These are phyloP conservation scores for Dionaea muscipula DNA, from an alignment of 179 eudicot genomes.

Conservation along the genomic window DNA sequence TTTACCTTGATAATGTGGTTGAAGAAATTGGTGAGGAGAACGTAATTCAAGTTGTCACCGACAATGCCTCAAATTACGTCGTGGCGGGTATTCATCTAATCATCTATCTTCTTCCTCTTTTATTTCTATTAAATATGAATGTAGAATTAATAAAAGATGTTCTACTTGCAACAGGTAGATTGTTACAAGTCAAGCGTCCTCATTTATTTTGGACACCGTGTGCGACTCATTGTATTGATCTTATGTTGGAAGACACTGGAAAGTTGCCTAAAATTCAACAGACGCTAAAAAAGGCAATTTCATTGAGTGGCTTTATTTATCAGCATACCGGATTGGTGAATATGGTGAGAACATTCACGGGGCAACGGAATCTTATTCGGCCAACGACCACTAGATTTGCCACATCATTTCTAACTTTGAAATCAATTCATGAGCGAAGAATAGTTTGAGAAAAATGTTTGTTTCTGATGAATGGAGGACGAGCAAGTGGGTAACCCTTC, in stretches of 20 bases:
- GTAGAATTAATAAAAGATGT: not conserved
- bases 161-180: not conserved
- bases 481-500: too few species aligned
- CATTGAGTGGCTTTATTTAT: slow-evolving; percentile 5
- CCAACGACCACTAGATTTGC: slow-evolving; percentile 2
- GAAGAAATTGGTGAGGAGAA: slow-evolving; percentile 1
- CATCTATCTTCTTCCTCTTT: not conserved
- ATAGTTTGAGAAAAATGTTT: too few species aligned
- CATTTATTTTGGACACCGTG: slow-evolving; percentile 11
- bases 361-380: not conserved
- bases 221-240: slow-evolving; percentile 12
- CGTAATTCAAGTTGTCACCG: slow-evolving; percentile 6
- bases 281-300: slow-evolving; percentile 9
- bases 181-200: slow-evolving; percentile 1
- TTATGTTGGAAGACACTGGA: slow-evolving; percentile 9
- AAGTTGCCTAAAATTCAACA: not conserved
- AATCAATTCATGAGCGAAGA: too few species aligned
- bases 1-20: too few species aligned
- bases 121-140: not conserved
- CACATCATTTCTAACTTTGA: not conserved
- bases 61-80: not conserved
- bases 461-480: too few species aligned
- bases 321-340: not conserved
- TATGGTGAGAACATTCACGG: not conserved
- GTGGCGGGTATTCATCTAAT: not conserved